phyloP scores from a whole-genome alignment of 1,284 basidiomycete genomes.

The Sanghuangporus weigelae region DNA sequence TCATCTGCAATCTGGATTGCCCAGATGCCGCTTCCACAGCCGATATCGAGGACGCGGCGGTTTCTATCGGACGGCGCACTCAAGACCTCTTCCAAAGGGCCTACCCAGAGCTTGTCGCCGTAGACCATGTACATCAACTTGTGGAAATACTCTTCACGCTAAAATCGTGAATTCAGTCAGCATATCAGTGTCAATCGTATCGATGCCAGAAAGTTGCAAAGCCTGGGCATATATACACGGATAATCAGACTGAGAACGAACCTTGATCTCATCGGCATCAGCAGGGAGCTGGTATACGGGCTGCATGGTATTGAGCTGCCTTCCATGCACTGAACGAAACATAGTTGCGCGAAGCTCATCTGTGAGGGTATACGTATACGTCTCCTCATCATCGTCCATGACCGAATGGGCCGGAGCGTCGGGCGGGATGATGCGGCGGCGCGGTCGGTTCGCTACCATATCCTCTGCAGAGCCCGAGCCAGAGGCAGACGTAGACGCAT shows the following conservation, averaged over 20 bases:
- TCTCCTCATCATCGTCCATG: slow-evolving; percentile 12
- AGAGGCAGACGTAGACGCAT: not conserved
- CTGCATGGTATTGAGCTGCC: slow-evolving; percentile 19
- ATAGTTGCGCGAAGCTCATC: slow-evolving; percentile 17
- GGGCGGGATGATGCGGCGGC: slow-evolving; percentile 2
- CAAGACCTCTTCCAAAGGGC: slow-evolving; percentile 52
- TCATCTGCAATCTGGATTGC: slow-evolving; percentile 65
- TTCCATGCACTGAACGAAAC: slow-evolving; percentile 19
- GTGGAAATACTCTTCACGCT: slow-evolving; percentile 61
- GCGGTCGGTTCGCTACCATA: not conserved
- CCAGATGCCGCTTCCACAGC: slow-evolving; percentile 61
- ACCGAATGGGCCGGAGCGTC: slow-evolving; percentile 2
- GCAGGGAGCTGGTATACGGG: slow-evolving; percentile 24
- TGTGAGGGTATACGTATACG: slow-evolving; percentile 18
- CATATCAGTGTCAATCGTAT: not conserved
- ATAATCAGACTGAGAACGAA: slow-evolving; percentile 1
- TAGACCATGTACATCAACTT: slow-evolving; percentile 61
- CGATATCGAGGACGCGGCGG: slow-evolving; percentile 53
- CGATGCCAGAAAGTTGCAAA: not conserved
- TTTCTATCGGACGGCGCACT: slow-evolving; percentile 26
- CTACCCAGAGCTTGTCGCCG: slow-evolving; percentile 54
- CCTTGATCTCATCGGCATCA: slow-evolving; percentile 24
- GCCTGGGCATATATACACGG: not conserved
- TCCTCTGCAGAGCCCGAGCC: not conserved
- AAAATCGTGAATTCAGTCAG: not conserved